phyloP scores from a whole-genome alignment of 306 rosid species.

The Carpinus viminea region DNA sequence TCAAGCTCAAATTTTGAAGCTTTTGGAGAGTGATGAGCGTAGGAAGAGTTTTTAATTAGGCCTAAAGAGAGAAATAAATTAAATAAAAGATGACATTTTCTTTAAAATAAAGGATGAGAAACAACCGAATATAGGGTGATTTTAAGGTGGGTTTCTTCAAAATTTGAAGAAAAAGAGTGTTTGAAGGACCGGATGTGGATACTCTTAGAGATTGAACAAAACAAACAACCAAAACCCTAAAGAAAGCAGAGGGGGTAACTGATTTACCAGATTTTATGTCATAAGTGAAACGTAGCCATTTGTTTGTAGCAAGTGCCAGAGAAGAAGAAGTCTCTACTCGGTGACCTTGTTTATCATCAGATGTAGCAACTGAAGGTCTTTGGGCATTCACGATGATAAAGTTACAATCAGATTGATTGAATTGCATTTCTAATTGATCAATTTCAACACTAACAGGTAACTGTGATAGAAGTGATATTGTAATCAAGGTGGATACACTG shows the following conservation, averaged over 20 bases:
- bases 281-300: constrained; percentile 87
- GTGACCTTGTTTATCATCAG: constrained; percentile 44
- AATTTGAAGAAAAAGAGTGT: no score
- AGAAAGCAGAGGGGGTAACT: constrained; percentile 15
- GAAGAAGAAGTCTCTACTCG: constrained; percentile 60
- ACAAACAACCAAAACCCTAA: constrained; percentile 6
- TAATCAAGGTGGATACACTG: constrained; percentile 56
- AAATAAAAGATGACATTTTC: no score
- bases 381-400: constrained; percentile 62
- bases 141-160: no score
- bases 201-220: constrained; percentile 7
- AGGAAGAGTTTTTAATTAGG: no score
- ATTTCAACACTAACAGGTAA: constrained; percentile 72
- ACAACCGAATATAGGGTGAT: no score
- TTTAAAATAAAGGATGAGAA: no score
- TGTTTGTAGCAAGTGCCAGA: constrained; percentile 65
- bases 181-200: no score
- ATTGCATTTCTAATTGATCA: constrained; percentile 82
- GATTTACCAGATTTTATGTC: constrained; percentile 73
- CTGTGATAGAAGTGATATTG: constrained; percentile 79
- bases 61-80: no score
- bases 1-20: no score
- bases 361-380: constrained; percentile 41
- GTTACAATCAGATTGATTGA: constrained; percentile 84
- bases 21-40: no score